phyloP scores from a whole-genome alignment of 768 basidiomycete genomes.

The Kwoniella botswanensis region DNA sequence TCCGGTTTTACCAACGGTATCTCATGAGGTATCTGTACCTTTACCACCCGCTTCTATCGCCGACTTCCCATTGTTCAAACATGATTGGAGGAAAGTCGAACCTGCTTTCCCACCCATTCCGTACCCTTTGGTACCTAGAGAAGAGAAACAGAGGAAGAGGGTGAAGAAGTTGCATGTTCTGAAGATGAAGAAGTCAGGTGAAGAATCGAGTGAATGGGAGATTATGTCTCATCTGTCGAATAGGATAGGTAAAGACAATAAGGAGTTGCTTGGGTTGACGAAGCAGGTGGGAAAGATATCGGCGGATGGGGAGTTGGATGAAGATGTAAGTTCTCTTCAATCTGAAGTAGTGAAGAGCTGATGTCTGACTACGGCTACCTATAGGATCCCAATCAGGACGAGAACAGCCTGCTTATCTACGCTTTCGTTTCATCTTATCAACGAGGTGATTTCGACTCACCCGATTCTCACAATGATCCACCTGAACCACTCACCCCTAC shows the following conservation, averaged over 20 bases:
- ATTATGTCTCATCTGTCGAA: neutral
- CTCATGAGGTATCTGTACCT: neutral
- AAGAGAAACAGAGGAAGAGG: conserved; percentile 8
- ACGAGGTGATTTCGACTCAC: conserved; percentile 9
- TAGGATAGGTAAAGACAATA: conserved; percentile 1
- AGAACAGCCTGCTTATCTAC: conserved; percentile 18
- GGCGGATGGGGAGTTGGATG: conserved; percentile 12
- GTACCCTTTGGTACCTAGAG: neutral
- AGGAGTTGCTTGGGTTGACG: conserved; percentile 5
- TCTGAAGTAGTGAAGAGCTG: neutral
- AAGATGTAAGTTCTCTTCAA: neutral
- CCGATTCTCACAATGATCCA: conserved; percentile 2
- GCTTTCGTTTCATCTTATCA: conserved; percentile 18
- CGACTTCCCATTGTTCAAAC: conserved; percentile 1
- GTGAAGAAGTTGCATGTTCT: conserved; percentile 7
- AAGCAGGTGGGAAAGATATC: conserved; percentile 22
- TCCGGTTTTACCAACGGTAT: conserved; percentile 11
- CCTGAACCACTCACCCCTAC: conserved; percentile 1
- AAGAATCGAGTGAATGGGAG: conserved; percentile 23
- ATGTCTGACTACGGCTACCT: neutral
- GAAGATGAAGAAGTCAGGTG: conserved; percentile 8
- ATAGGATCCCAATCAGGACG: conserved; percentile 9
- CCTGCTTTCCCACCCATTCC: conserved; percentile 10
- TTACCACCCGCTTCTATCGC: neutral
- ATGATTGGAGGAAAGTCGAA: conserved; percentile 7